phyloP scores from a whole-genome alignment of 495 filamentous ascomycete genomes.

The Cenococcum geophilum region DNA sequence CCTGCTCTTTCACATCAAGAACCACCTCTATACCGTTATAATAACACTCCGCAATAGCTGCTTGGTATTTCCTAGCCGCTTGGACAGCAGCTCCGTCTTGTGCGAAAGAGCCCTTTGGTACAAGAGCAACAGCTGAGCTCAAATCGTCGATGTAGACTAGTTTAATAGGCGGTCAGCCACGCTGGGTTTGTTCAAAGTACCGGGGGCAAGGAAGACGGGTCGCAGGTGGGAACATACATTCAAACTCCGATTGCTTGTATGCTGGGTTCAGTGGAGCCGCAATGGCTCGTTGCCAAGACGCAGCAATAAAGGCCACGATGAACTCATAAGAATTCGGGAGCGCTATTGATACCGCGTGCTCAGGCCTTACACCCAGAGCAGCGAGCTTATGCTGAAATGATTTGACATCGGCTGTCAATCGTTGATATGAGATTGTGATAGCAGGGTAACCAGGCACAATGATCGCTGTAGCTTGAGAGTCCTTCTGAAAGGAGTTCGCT shows the following conservation, averaged over 20 bases:
- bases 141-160: constrained; percentile 73
- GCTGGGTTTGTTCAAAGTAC: neutral
- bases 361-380: constrained; percentile 56
- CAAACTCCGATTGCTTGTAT: constrained; percentile 82
- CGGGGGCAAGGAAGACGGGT: neutral
- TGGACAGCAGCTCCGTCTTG: constrained; percentile 60
- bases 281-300: constrained; percentile 68
- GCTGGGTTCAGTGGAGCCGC: constrained; percentile 76
- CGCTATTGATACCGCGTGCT: constrained; percentile 66
- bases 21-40: constrained; percentile 65
- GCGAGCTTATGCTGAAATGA: constrained; percentile 69
- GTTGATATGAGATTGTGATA: constrained; percentile 56
- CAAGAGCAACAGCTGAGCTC: constrained; percentile 64
- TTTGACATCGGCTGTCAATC: constrained; percentile 54
- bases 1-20: constrained; percentile 65
- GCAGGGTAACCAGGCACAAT: constrained; percentile 61
- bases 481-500: constrained; percentile 41
- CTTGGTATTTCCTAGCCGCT: constrained; percentile 66
- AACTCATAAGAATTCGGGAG: constrained; percentile 76
- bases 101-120: constrained; percentile 60
- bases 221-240: constrained; percentile 40
- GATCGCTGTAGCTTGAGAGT: constrained; percentile 49
- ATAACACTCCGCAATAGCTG: constrained; percentile 74
- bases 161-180: neutral
- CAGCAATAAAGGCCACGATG: constrained; percentile 72